A percentile compares a stretch with the other conserved stretches of the same genome.
Conservation (phyloP, 192 early-diverging fungal genomes). For the Umbelopsis ramanniana region DNA sequence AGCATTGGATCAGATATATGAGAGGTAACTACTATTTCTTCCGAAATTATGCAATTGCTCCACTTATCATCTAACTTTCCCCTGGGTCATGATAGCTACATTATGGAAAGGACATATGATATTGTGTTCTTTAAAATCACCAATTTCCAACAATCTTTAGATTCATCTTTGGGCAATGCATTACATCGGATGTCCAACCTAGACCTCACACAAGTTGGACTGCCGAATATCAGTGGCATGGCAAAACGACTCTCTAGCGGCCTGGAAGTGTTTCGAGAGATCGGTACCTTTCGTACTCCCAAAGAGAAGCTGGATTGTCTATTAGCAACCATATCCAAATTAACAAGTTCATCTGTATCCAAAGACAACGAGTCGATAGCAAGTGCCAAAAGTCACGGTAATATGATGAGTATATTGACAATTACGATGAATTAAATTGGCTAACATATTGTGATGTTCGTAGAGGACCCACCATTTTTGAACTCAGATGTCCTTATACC, state of each 20-base stretch:
- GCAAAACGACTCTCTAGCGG: constrained; percentile 39
- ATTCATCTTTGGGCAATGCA: constrained; percentile 43
- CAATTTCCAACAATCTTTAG: constrained; percentile 39
- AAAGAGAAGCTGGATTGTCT: constrained; percentile 53
- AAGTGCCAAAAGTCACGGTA: constrained; percentile 12
- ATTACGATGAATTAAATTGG: neutral
- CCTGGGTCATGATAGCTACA: constrained; percentile 25
- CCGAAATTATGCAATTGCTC: too few relatives aligned
- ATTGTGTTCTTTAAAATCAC: constrained; percentile 59
- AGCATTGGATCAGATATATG: constrained; percentile 39
- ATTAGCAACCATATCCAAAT: constrained; percentile 36
- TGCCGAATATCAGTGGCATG: constrained; percentile 42
- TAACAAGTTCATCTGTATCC: constrained; percentile 22
- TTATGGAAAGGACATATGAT: constrained; percentile 61
- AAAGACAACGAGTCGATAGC: constrained; percentile 6
- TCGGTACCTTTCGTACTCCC: constrained; percentile 52
- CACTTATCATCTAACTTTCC: too few relatives aligned
- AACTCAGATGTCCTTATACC: constrained; percentile 52
- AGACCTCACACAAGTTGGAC: constrained; percentile 52
- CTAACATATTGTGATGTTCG: neutral
- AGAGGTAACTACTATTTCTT: constrained; percentile 28
- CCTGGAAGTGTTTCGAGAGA: constrained; percentile 46
- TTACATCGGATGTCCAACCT: constrained; percentile 37
- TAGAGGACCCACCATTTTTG: constrained; percentile 14
- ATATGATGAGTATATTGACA: neutral